These are phyloP conservation scores for Talaromyces funiculosus DNA, from an alignment of 2,329 filamentous ascomycete genomes.

Conservation along the genomic window DNA sequence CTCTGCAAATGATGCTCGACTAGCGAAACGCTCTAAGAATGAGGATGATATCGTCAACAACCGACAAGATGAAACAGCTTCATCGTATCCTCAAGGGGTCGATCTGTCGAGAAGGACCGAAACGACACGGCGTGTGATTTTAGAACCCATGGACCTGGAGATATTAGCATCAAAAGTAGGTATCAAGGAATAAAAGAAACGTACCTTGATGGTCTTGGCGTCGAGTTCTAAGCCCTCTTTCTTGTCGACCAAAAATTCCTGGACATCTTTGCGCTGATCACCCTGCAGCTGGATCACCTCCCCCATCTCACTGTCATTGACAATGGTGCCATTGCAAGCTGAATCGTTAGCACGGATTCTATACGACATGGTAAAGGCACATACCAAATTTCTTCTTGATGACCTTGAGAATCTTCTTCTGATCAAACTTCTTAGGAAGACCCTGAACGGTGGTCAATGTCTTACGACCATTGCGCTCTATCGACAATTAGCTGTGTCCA, in stretches of 20 bases:
- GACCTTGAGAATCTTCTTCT: conserved; percentile 99
- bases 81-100: conserved; percentile 14
- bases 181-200: neutral
- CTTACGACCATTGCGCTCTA: conserved; percentile 99
- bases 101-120: conserved; percentile 40
- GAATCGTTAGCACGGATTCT: neutral
- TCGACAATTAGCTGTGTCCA: conserved; percentile 20
- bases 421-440: conserved; percentile 97
- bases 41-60: conserved; percentile 3
- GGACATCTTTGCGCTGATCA: conserved; percentile 97
- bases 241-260: conserved; percentile 95
- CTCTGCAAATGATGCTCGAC: neutral
- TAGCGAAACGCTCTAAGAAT: neutral
- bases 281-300: conserved; percentile 99
- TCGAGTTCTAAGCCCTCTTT: conserved; percentile 91
- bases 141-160: conserved; percentile 50
- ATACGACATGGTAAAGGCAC: conserved; percentile 24
- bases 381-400: conserved; percentile 99
- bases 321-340: conserved; percentile 99
- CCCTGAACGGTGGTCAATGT: conserved; percentile 99
- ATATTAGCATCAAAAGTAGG: neutral
- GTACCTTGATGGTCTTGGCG: conserved; percentile 92
- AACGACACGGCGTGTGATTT: conserved; percentile 37
- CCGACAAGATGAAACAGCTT: conserved; percentile 4
- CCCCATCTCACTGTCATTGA: conserved; percentile 91